Evolutionary conservation across 1,284 basidiomycete genomes (phyloP).

Genomic region (Apiotrichum gamsii): DNA sequence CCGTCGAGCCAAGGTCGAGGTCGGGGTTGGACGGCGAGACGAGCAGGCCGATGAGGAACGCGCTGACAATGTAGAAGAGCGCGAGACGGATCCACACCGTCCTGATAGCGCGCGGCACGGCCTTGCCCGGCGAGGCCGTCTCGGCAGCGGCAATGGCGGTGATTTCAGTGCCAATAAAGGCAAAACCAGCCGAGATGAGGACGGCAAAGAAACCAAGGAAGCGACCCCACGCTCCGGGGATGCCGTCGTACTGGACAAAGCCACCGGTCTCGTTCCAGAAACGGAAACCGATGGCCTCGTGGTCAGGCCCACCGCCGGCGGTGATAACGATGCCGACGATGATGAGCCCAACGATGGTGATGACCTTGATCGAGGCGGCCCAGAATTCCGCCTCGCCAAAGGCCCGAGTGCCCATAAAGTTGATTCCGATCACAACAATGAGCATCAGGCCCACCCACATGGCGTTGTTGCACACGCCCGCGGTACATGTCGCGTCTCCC

Average conservation of each 20-base stretch:
- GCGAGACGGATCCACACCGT: conserved; percentile 63
- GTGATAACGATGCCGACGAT: conserved; percentile 62
- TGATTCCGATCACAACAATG: conserved; percentile 56
- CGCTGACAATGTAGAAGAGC: conserved; percentile 58
- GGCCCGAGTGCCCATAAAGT: conserved; percentile 25
- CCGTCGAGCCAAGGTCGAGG: conserved; percentile 56
- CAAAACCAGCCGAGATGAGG: conserved; percentile 12
- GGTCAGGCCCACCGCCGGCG: conserved; percentile 46
- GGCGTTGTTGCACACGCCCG: conserved; percentile 46
- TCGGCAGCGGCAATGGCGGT: conserved; percentile 48
- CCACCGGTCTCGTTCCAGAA: conserved; percentile 50
- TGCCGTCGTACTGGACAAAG: conserved; percentile 46
- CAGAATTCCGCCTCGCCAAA: conserved; percentile 48
- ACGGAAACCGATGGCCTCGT: conserved; percentile 45
- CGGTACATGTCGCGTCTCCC: conserved; percentile 4
- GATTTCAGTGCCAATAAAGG: conserved; percentile 36
- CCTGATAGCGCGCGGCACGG: conserved; percentile 68
- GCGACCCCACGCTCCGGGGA: conserved; percentile 48
- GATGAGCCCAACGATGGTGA: conserved; percentile 57
- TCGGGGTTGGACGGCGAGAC: conserved; percentile 61
- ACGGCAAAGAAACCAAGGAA: conserved; percentile 25
- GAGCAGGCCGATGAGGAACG: conserved; percentile 64
- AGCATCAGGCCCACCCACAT: conserved; percentile 33
- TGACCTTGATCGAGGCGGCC: conserved; percentile 64
- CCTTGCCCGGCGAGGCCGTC: conserved; percentile 59